Evolutionary conservation across 164 flowering plant genomes (phyloP), one percentile per base, ranked within the genome.

Genomic region (Malania oleifera): DNA sequence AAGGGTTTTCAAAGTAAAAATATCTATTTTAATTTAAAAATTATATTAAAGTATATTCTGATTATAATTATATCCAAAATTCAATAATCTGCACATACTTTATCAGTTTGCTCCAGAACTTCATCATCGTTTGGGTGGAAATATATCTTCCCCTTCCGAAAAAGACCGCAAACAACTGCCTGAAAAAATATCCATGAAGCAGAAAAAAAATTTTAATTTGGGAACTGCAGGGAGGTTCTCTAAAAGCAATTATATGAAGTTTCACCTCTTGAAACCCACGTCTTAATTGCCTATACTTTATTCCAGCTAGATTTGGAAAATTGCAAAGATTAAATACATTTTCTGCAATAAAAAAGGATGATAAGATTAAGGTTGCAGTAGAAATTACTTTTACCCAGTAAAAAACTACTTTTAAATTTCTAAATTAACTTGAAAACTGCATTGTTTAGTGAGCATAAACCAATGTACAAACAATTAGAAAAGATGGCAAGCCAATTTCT

Each of bases 151-250:
- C 96, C 99, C 45, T 22, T 60, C 56, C 95, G 76, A 62, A 70
- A 80, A 65, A 93, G 76, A 48, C 99, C 99, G 80, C 97, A 90
- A 66, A 88, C 96, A 77, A 93, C 86, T 34, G 78, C 99, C 99
- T 93, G 84, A 51, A 75, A 63, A 10, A 47, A 57, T 17, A 69
- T 23, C 44, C 25, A 54, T 17, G 54, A 26, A 35, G 27, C 13
- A 62, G 46, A 53, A 43, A 64, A 43, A 64, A 28, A 39, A 46
- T 46, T 46, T 14, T 50, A 28, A 44, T 44, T 24, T 62, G 34
- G 5, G 26, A 34, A 39, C 51, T 14, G 38, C 47, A 52, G 25
- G 19, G 25, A 24, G 48, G 27, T 47, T 55, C n/a, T 29, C 41
- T 7, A n/a, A 26, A 1, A 14, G 11, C n/a, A 44, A 34, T 57